Base-by-base conservation (phyloP, 2,329 filamentous ascomycete genomes). In the Pestalotiopsis fici region DNA sequence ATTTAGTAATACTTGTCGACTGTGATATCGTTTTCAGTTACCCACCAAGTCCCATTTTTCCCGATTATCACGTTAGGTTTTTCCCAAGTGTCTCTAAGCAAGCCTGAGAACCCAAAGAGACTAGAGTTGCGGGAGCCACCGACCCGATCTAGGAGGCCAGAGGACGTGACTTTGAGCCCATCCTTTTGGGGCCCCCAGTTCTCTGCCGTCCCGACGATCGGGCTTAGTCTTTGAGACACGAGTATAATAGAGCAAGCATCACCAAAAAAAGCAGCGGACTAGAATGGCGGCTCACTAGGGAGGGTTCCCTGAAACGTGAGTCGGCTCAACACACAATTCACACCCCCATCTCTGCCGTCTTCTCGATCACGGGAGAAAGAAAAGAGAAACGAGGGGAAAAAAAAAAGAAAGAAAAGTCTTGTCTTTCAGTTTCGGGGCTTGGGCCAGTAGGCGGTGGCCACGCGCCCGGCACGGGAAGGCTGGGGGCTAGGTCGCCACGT, bases 381-480 rank as follows among this genome's bases (percentile, higher is more conserved):
- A n/a, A 18, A n/a, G 18, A 18, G 18, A n/a, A n/a, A n/a, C n/a
- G n/a, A n/a, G n/a, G n/a, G 18, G 21, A 50, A 50, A 21, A 50
- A 50, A n/a, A 50, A 18, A 50, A n/a, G 31, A 35, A 6, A 35
- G 31, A 50, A 50, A n/a, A 21, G 43, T 50, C 43, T 50, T 18
- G 57, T 60, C 57, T 60, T 25, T 60, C 15, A 28, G n/a, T 37
- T 67, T 63, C 43, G 43, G 59, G 60, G 39, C 59, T 28, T 64
- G 61, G 71, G 69, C 73, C 72, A 75, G 71, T 75, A 73, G 70
- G 71, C 71, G 68, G 60, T 66, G 71, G 70, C 73, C 73, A 74
- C 73, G 72, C 73, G 71, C 69, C 61, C 62, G 68, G 67, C 65
- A 69, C 66, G 64, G 69, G 69, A 63, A 50, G 43, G 43, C 43